These are phyloP conservation scores for Lichtheimia ramosa DNA, from an alignment of 371 early-diverging fungal genomes.

Conservation along the genomic window DNA sequence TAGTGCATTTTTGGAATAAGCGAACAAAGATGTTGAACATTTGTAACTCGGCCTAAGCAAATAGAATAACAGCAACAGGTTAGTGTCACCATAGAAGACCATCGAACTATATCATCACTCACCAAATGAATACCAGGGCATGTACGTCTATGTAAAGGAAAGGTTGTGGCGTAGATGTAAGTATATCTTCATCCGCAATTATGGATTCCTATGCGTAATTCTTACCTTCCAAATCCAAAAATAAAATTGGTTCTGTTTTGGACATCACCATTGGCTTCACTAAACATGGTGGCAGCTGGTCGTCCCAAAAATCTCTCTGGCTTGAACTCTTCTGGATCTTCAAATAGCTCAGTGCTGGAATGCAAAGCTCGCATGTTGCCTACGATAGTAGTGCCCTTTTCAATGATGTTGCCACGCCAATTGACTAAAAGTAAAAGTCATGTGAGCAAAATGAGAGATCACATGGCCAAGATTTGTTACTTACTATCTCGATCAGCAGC, in stretches of 20 bases:
- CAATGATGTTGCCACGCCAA: constrained; percentile 28
- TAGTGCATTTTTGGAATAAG: constrained; percentile 10
- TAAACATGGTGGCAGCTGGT: neutral
- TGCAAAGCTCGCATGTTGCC: constrained; percentile 21
- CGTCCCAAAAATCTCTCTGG: constrained; percentile 21
- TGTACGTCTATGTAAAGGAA: constrained; percentile 1
- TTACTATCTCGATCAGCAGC: constrained; percentile 21
- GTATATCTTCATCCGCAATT: neutral
- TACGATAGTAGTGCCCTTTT: constrained; percentile 25
- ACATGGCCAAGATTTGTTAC: neutral
- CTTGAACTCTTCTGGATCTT: constrained; percentile 14
- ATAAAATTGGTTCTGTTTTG: constrained; percentile 10
- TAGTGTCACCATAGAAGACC: neutral
- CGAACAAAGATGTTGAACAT: constrained; percentile 6
- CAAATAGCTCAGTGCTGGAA: constrained; percentile 4
- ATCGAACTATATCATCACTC: too few species aligned
- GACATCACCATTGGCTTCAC: neutral
- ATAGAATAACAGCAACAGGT: neutral
- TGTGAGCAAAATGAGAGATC: neutral
- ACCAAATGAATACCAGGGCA: constrained; percentile 17
- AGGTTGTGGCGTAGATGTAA: neutral
- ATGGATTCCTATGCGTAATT: neutral
- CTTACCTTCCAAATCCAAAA: constrained; percentile 17
- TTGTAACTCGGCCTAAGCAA: constrained; percentile 8
- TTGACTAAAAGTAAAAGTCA: constrained; percentile 1